phyloP scores from a whole-genome alignment of 1,284 basidiomycete genomes.

The Coniophora puteana region DNA sequence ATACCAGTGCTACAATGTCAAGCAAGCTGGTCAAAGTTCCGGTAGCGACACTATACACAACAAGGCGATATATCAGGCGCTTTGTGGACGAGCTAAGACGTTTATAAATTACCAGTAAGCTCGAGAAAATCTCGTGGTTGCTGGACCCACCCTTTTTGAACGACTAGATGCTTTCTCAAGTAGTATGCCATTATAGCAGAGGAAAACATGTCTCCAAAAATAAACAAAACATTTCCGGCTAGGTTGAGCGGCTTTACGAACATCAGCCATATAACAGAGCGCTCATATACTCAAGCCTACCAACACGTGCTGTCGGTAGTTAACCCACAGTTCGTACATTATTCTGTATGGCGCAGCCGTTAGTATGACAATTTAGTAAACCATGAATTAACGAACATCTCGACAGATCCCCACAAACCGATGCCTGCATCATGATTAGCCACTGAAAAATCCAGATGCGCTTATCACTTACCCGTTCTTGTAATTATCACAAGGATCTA shows the following conservation, averaged over 20 bases:
- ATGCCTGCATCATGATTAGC: conserved; percentile 10
- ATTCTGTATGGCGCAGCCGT: not conserved
- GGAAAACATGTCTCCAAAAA: conserved; percentile 20
- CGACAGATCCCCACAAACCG: conserved; percentile 13
- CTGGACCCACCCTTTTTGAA: not conserved
- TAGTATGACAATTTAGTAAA: not conserved
- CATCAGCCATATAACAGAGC: conserved; percentile 9
- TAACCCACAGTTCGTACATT: conserved; percentile 16
- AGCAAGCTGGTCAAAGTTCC: conserved; percentile 1
- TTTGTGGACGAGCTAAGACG: conserved; percentile 19
- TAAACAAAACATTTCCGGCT: conserved; percentile 20
- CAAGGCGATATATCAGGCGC: conserved; percentile 16
- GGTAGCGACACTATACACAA: conserved; percentile 4
- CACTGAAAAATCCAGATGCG: not conserved
- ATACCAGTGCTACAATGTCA: not conserved
- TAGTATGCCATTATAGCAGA: conserved; percentile 22
- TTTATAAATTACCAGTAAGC: not conserved
- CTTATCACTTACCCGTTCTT: conserved; percentile 16
- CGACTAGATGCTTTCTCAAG: conserved; percentile 9
- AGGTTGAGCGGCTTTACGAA: conserved; percentile 11
- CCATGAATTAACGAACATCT: conserved; percentile 13
- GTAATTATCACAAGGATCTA: conserved; percentile 17
- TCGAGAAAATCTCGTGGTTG: conserved; percentile 7
- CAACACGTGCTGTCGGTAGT: not conserved
- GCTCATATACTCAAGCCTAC: not conserved